Evolutionary conservation across 2,329 filamentous ascomycete species (phyloP).

Genomic region (Chalara sp.): DNA sequence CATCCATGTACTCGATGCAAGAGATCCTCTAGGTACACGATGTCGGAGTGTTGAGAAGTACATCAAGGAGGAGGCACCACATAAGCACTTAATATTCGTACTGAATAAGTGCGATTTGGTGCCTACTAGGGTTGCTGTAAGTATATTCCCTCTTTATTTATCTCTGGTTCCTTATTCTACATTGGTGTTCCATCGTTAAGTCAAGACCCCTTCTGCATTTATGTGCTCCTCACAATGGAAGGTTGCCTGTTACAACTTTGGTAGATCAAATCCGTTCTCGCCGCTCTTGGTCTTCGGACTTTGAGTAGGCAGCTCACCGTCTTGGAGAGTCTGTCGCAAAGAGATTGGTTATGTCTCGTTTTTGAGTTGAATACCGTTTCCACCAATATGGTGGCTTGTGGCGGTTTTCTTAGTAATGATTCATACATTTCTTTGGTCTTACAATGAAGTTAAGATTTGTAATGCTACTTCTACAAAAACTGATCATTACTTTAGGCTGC

Average conservation of each 20-base stretch:
- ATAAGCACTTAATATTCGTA: slow-evolving; percentile 90
- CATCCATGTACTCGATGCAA: slow-evolving; percentile 86
- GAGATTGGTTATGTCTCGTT: slow-evolving; percentile 65
- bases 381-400: slow-evolving; percentile 54
- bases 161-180: slow-evolving; percentile 7
- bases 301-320: slow-evolving; percentile 73
- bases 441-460: slow-evolving; percentile 18
- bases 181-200: slow-evolving; percentile 60
- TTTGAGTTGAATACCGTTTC: slow-evolving; percentile 92
- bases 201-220: slow-evolving; percentile 70
- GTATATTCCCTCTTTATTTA: slow-evolving; percentile 36
- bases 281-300: slow-evolving; percentile 53
- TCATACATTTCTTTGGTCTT: slow-evolving; percentile 59
- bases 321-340: slow-evolving; percentile 76
- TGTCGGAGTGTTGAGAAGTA: slow-evolving; percentile 92
- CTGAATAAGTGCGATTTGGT: slow-evolving; percentile 91
- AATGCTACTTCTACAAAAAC: slow-evolving; percentile 6
- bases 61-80: slow-evolving; percentile 83
- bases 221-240: slow-evolving; percentile 60
- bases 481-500: slow-evolving; percentile 57
- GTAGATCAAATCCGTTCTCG: slow-evolving; percentile 79
- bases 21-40: slow-evolving; percentile 83
- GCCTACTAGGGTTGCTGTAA: slow-evolving; percentile 89
- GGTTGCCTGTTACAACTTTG: slow-evolving; percentile 98
- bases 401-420: slow-evolving; percentile 98